Conservation (phyloP, 2,329 filamentous ascomycete genomes). For the Dendrostoma leiphaemia region DNA sequence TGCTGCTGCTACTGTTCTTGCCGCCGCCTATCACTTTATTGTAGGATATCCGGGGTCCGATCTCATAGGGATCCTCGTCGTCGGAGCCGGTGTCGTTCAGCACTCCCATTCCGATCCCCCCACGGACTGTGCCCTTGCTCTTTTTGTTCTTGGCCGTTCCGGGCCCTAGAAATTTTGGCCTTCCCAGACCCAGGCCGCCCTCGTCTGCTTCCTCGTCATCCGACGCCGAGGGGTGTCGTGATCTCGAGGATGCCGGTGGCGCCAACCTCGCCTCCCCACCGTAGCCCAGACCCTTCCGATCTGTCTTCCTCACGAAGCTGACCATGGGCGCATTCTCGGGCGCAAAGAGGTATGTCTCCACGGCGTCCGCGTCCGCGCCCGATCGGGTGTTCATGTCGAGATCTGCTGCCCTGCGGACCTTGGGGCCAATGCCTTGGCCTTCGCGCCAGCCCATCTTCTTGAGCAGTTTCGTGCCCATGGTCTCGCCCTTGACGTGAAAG, state of each 20-base stretch:
- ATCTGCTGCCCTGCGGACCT: conserved; percentile 71
- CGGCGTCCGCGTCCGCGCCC: conserved; percentile 37
- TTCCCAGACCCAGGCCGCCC: conserved; percentile 23
- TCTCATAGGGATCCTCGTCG: conserved; percentile 90
- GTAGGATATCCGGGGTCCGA: conserved; percentile 88
- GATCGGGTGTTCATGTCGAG: conserved; percentile 52
- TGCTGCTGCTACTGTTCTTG: conserved; percentile 80
- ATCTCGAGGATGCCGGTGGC: conserved; percentile 27
- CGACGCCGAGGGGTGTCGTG: conserved; percentile 31
- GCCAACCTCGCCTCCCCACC: conserved; percentile 55
- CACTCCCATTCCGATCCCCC: conserved; percentile 82
- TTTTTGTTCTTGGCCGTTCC: conserved; percentile 36
- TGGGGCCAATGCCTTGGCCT: conserved; percentile 89
- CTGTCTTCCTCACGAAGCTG: conserved; percentile 60
- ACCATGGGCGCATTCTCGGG: conserved; percentile 77
- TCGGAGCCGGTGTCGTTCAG: conserved; percentile 93
- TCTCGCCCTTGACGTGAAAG: conserved; percentile 71
- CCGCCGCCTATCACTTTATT: conserved; percentile 78
- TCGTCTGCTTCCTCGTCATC: conserved; percentile 44
- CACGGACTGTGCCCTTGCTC: conserved; percentile 50
- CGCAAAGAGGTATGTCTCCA: conserved; percentile 72
- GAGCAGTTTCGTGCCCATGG: conserved; percentile 81
- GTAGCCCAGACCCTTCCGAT: conserved; percentile 70
- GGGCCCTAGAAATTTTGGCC: conserved; percentile 21
- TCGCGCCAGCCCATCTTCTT: conserved; percentile 95